Conservation (phyloP, 345 rosid genomes). For the Salix arbutifolia region DNA sequence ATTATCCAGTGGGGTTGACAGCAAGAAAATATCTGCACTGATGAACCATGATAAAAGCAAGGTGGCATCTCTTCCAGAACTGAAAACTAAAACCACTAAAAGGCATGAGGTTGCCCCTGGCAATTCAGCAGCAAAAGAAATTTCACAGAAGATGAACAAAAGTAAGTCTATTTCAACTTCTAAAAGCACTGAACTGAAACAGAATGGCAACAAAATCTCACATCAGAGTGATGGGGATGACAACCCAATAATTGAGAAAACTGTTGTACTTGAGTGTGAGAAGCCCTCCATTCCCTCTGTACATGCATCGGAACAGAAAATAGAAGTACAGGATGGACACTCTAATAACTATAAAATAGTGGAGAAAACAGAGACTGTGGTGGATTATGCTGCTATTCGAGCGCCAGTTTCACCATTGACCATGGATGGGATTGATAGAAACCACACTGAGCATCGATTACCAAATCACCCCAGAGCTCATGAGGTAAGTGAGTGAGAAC, state of each 20-base stretch:
- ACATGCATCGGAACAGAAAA: constrained; percentile 35
- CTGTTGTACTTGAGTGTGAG: constrained; percentile 60
- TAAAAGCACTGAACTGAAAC: constrained; percentile 29
- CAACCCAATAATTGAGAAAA: constrained; percentile 58
- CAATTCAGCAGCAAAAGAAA: constrained; percentile 35
- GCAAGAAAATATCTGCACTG: constrained; percentile 74
- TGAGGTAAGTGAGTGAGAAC: constrained; percentile 32
- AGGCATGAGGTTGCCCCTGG: constrained; percentile 29
- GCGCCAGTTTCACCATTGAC: constrained; percentile 29
- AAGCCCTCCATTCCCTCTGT: constrained; percentile 35
- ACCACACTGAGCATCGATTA: constrained; percentile 20
- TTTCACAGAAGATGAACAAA: constrained; percentile 25
- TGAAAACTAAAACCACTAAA: constrained; percentile 53
- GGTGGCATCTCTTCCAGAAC: constrained; percentile 75
- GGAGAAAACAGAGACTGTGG: constrained; percentile 27
- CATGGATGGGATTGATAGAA: constrained; percentile 32
- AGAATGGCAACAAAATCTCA: constrained; percentile 30
- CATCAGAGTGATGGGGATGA: constrained; percentile 50
- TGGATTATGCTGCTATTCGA: constrained; percentile 30
- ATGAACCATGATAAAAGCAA: constrained; percentile 70
- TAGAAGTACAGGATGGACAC: constrained; percentile 25
- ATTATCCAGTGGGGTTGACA: constrained; percentile 46
- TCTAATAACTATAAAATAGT: constrained; percentile 1
- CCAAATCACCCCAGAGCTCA: constrained; percentile 28
- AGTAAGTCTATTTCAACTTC: constrained; percentile 29